Conservation (phyloP, 345 rosid species). For the Pistacia atlantica region DNA sequence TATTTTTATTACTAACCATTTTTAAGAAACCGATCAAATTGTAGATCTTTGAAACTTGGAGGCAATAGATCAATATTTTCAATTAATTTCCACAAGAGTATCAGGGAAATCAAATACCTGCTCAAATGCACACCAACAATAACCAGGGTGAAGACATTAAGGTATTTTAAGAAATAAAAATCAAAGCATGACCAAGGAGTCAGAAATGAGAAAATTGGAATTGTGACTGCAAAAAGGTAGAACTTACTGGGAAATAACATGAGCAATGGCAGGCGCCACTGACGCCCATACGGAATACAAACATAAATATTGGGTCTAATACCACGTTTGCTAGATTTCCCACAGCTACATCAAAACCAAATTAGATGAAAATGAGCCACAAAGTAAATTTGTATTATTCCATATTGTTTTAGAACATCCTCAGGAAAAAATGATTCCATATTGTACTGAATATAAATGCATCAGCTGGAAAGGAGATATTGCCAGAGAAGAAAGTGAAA, state of each 20-base stretch:
- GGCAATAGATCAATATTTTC: constrained; percentile 35
- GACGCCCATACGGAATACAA: constrained; percentile 47
- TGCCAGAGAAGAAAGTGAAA: neutral
- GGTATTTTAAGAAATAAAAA: neutral
- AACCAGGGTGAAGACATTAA: neutral
- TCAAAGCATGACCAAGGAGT: neutral
- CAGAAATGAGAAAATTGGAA: neutral
- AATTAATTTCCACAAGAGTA: constrained; percentile 41
- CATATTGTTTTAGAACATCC: neutral
- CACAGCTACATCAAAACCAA: constrained; percentile 34
- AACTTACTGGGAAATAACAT: constrained; percentile 69
- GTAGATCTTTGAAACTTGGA: constrained; percentile 38
- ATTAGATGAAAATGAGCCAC: neutral
- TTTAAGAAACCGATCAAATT: constrained; percentile 40
- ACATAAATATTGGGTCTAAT: constrained; percentile 55
- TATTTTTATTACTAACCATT: constrained; percentile 33
- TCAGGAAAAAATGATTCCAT: neutral
- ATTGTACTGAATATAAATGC: neutral
- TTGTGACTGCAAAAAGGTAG: neutral
- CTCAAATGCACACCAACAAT: neutral
- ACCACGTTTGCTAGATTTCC: constrained; percentile 51
- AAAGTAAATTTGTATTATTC: neutral
- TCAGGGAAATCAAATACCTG: constrained; percentile 37
- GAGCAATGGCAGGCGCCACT: constrained; percentile 73
- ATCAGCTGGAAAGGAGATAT: neutral